Evolutionary conservation across 2,329 filamentous ascomycete genomes (phyloP).

Genomic region (Fusarium pininemorale): DNA sequence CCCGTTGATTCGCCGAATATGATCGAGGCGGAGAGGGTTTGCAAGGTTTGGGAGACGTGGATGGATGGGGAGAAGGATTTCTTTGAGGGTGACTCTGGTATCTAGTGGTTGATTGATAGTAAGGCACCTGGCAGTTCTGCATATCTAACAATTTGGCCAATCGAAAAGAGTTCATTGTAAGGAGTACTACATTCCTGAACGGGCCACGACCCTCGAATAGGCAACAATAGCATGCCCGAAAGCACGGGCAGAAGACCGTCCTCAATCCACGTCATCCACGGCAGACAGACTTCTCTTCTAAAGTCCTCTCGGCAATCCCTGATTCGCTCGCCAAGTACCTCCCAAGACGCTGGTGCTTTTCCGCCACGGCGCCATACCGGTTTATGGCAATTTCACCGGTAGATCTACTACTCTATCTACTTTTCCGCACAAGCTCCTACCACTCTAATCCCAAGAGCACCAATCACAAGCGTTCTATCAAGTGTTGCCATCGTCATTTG

Average conservation of each 20-base stretch:
- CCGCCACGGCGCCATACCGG: neutral
- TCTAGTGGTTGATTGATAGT: neutral
- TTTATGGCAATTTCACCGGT: neutral
- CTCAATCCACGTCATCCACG: neutral
- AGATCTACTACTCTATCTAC: neutral
- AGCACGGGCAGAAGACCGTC: neutral
- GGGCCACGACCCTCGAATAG: accelerated
- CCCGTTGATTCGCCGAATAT: neutral
- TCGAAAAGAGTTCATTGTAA: neutral
- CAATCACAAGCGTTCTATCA: neutral
- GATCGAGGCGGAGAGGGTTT: conserved; percentile 19
- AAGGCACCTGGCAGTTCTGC: neutral
- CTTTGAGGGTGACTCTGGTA: conserved; percentile 22
- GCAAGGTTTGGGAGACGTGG: conserved; percentile 17
- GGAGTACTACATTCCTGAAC: neutral
- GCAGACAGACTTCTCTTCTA: neutral
- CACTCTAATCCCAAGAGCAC: neutral
- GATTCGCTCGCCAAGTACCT: neutral
- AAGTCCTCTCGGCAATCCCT: accelerated
- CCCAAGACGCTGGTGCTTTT: neutral
- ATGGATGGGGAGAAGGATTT: conserved; percentile 2
- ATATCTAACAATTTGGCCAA: neutral
- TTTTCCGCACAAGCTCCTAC: neutral
- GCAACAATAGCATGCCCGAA: neutral
- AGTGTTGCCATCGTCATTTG: neutral